phyloP scores from a whole-genome alignment of 2,329 filamentous ascomycete species.

The Calonectria crousiana region DNA sequence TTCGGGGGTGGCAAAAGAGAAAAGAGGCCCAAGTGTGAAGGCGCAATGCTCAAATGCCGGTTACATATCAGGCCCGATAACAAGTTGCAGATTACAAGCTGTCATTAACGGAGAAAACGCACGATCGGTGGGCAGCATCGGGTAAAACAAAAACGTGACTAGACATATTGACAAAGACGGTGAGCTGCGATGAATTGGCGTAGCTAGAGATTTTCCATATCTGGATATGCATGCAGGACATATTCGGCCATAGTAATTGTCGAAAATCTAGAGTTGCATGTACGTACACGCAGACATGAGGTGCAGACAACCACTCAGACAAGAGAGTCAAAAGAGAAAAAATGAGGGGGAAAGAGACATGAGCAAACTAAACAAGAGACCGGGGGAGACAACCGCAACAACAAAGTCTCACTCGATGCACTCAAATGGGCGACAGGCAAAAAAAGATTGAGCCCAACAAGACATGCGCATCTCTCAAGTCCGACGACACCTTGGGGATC shows the following conservation, averaged over 20 bases:
- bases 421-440: neutral
- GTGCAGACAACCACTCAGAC: neutral
- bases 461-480: neutral
- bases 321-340: neutral
- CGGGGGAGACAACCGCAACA: neutral
- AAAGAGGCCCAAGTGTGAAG: conserved; percentile 1
- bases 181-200: neutral
- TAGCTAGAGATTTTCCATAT: neutral
- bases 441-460: conserved; percentile 5
- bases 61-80: conserved; percentile 22
- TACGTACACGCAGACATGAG: neutral
- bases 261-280: neutral
- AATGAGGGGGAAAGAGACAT: conserved; percentile 2
- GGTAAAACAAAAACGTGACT: neutral
- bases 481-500: neutral
- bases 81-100: neutral
- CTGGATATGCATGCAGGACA: neutral
- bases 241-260: neutral
- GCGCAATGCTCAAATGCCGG: neutral
- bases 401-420: neutral
- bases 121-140: neutral
- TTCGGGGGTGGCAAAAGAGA: neutral
- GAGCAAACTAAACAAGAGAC: neutral
- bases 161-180: neutral
- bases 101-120: neutral